phyloP scores from a whole-genome alignment of 176 grass and related monocot genomes.

The Hsuehochloa calcarea region DNA sequence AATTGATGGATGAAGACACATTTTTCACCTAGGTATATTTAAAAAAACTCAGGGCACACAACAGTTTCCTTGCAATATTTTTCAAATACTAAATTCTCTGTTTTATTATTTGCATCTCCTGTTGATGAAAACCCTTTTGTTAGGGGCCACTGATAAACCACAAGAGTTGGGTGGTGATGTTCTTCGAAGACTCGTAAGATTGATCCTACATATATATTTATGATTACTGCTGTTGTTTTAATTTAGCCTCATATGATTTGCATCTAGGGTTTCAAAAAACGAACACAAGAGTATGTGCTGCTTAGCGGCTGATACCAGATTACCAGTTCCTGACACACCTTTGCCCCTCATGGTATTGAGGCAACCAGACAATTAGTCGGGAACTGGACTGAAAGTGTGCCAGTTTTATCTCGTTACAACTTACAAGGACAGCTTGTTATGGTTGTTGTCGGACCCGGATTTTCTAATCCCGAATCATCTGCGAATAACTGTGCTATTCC shows the following conservation, averaged over 20 bases:
- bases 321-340: neutral
- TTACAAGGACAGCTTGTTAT: neutral
- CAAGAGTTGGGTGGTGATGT: constrained; percentile 98
- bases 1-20: neutral
- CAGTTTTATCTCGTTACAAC: neutral
- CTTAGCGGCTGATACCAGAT: neutral
- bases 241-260: neutral
- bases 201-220: neutral
- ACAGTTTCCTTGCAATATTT: neutral
- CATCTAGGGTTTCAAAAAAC: neutral
- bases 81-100: neutral
- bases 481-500: too few relatives aligned
- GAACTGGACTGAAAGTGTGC: neutral
- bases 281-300: neutral
- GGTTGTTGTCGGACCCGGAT: too few relatives aligned
- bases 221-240: neutral
- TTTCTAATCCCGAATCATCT: too few relatives aligned
- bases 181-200: constrained; percentile 82
- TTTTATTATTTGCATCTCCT: constrained; percentile 16
- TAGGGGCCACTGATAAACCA: constrained; percentile 98
- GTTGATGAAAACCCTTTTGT: constrained; percentile 33
- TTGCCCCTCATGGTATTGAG: neutral
- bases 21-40: neutral
- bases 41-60: neutral
- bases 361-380: neutral